Evolutionary conservation across 176 grass and related monocot species (phyloP).

Genomic region (Pontederia paniculata): DNA sequence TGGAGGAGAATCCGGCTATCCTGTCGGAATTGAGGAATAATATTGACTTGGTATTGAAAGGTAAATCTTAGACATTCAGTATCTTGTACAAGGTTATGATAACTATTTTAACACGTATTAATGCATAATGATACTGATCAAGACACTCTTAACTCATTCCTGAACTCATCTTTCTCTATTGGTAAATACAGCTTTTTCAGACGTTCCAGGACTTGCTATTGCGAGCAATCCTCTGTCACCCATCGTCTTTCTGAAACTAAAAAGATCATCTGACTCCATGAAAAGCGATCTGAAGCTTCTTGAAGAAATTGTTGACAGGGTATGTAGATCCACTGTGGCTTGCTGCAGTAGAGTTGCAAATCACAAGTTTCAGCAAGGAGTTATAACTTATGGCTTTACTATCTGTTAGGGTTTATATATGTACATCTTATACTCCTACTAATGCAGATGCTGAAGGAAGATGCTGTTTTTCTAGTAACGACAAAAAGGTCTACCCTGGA

Average conservation of each 20-base stretch:
- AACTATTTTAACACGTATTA: too few species aligned
- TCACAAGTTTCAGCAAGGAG: neutral
- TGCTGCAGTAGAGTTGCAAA: too few species aligned
- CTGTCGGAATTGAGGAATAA: slow-evolving; percentile 56
- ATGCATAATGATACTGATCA: too few species aligned
- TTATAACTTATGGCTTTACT: neutral
- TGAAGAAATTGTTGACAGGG: neutral
- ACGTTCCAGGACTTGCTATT: slow-evolving; percentile 53
- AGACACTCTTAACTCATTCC: too few species aligned
- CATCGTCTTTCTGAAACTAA: slow-evolving; percentile 64
- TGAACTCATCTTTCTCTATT: neutral
- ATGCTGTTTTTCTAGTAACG: neutral
- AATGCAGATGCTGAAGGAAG: neutral
- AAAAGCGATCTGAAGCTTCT: neutral
- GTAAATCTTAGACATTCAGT: slow-evolving; percentile 12
- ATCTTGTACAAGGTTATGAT: slow-evolving; percentile 4
- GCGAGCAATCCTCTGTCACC: slow-evolving; percentile 55
- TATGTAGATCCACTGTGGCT: neutral
- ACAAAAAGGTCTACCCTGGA: slow-evolving; percentile 1
- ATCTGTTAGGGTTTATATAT: neutral
- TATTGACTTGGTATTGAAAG: slow-evolving; percentile 45
- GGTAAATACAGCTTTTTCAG: slow-evolving; percentile 46
- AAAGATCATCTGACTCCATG: slow-evolving; percentile 26
- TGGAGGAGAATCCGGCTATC: slow-evolving; percentile 70
- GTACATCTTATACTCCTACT: neutral